Evolutionary conservation across 352 stramenopile species (phyloP), one percentile per base, ranked within the genome.

Genomic region (Pythium sukuiense): DNA sequence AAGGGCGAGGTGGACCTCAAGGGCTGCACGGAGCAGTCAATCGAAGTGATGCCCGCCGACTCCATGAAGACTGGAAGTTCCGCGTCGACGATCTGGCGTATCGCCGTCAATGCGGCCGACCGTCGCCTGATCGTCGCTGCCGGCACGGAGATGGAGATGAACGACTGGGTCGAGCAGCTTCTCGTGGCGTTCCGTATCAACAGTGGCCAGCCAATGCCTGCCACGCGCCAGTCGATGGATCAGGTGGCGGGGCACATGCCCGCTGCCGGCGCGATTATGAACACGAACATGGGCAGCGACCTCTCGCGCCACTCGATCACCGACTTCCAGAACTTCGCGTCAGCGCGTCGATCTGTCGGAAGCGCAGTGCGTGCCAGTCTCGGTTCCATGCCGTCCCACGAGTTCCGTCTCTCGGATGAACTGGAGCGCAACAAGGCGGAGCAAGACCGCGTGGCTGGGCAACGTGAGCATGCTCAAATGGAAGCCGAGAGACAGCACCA

Each of bases 261-360:
- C 0, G 49, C 48, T 0, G 26, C 13, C 18, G 67, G 67, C n/a
- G 41, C 61, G 16, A 64, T 60, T 35, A 41, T 55, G 11, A 49
- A 49, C 32, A 59, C 57, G 9, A 20, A 27, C n/a, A 45, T 35
- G 26, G 57, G 58, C 14, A 39, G 1, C 13, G 68, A 67, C 53
- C 16, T 58, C 6, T 43, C 56, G 16, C 57, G 62, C 53, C 62
- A 70, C 32, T 68, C 59, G 43, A 90, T 93, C 43, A 78, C 76
- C 13, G 82, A 93, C 63, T 93, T 93, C 68, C 85, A 90, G 65
- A 93, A 92, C 76, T 93, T 93, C 67, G 79, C 85, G 16, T 70
- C 76, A 5, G 76, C 83, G 16, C 68, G 83, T 24, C 69, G 75
- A 14, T 72, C 70, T 9, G 65, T 76, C 18, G 57, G 67, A 1